A percentile compares a stretch with the other conserved stretches of the same genome.
Evolutionary conservation across 2,329 filamentous ascomycete species (phyloP).

Genomic region (Rutstroemia sp.): DNA sequence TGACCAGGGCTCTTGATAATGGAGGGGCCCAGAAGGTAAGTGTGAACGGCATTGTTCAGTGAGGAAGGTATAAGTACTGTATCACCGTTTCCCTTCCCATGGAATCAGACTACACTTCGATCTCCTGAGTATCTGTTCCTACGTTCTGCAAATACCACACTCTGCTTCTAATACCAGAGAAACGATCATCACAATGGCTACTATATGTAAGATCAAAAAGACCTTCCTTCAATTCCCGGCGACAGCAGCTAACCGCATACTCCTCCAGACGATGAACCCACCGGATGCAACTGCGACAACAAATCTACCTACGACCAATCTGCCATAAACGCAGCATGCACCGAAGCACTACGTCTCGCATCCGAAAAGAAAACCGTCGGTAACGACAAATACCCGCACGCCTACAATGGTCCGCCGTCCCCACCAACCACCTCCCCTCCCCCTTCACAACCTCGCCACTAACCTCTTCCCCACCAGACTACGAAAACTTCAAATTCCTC

Average conservation of each 20-base stretch:
- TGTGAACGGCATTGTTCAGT: not conserved
- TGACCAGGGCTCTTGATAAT: not conserved
- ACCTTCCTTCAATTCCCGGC: not conserved
- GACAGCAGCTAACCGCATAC: not conserved
- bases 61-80: not conserved
- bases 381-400: conserved; percentile 28
- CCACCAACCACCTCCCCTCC: not conserved
- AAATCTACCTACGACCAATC: conserved; percentile 20
- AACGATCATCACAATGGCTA: not conserved
- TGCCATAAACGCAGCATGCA: conserved; percentile 23
- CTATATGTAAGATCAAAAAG: not conserved
- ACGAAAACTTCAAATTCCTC: conserved; percentile 28
- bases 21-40: not conserved
- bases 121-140: too few species aligned
- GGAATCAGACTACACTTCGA: not conserved
- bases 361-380: conserved; percentile 22
- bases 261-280: conserved; percentile 16
- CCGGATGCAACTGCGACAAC: conserved; percentile 20
- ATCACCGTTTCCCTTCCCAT: not conserved
- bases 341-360: conserved; percentile 21
- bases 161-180: not conserved
- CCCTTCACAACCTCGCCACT: not conserved
- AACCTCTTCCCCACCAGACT: conserved; percentile 14
- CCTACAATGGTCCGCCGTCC: conserved; percentile 24
- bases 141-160: too few species aligned